Base-by-base conservation (phyloP, 179 eudicot species). In the Kewa caespitosa region DNA sequence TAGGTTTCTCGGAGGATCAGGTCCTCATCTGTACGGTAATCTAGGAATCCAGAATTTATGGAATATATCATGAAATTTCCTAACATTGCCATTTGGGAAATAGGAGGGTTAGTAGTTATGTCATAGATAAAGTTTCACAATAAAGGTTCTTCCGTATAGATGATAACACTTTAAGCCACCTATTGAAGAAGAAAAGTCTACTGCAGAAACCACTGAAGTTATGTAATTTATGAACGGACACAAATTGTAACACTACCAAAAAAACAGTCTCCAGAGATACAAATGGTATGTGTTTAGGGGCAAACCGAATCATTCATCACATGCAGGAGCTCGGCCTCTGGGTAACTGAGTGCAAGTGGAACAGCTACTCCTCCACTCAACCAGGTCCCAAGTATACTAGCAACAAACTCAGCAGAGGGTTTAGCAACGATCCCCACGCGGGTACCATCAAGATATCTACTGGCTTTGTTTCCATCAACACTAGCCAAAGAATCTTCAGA, bases 331-430 rank as follows among this genome's bases (percentile, higher is more conserved):
- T 96, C 99, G 57, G 90, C 91, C 84, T 96, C 99, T 27, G 99
- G 99, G 78, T 96, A 96, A 85, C 99, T 96, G 37, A 96, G 91
- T 69, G 99, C 99, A 75, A 96, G 97, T 43, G 99, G 99, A 34
- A 96, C 99, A 61, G 98, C 99, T 64, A 93, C 97, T 81, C 94
- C 92, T 75, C 98, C 99, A 84, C 98, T 88, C 69, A 90, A 84
- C 99, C 99, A 96, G 67, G 91, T 91, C 67, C 92, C 99, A 38
- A 96, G 91, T 50, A 96, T 82, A 70, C 98, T 88, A 75, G 97
- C 97, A 78, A 96, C 99, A 85, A 96, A 96, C 80, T 96, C 99
- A 43, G 96, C 92, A 55, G 94, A 90, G 76, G 99, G 99, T 80
- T 93, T 96, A 48, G 99, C 99, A 79, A 96, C 90, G 60, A 96